Base-by-base conservation (phyloP, 228 moss, liverwort and hornwort genomes). In the Sphagnum magellanicum region DNA sequence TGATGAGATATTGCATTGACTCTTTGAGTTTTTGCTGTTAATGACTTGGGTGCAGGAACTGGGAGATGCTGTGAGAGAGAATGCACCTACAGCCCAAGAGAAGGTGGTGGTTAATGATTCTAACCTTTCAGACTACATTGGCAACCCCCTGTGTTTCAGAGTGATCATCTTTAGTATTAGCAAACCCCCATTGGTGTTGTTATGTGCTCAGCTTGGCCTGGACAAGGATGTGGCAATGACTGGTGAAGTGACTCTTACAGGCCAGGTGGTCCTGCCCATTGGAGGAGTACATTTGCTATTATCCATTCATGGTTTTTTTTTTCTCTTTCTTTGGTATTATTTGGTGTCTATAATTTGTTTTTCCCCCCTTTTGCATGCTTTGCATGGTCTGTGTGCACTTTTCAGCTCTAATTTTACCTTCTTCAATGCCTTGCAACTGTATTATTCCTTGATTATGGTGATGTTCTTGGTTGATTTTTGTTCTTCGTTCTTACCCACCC, bases 141-240 rank as follows among this genome's bases (percentile, higher is more conserved):
- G 96, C 16, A 32, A 32, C 89, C 92, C 63, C 96, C 96, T 10
- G 86, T 96, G 60, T 96, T 96, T 61, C 96, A 96, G 77, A 96
- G 96, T 58, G 96, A 96, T 50, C 89, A 93, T 50, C 89, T 96
- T 48, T 96, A 32, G 32, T 32, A 96, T 81, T 91, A 92, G 70
- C 86, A 91, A 65, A 96, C 96, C 59, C 96, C 93, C 59, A 79
- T 96, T 67, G 91, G 89, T 47, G 89, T 87, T n/a, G 89, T 89
- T 17, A 91, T 89, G 91, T 86, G 96, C 60, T 80, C 93, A 58
- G 96, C 91, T 16, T 96, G 96, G 96, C 92, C 96, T 96, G 16
- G 89, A 80, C 70, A 80, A 73, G 61, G 96, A 96, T 74, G 84
- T 93, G 61, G 96, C 93, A 6, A 96, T 96, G 96, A 96, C 93